phyloP scores from a whole-genome alignment of 1,139 yeast genomes.

The Hemisphaericaspora lyxosophila region DNA sequence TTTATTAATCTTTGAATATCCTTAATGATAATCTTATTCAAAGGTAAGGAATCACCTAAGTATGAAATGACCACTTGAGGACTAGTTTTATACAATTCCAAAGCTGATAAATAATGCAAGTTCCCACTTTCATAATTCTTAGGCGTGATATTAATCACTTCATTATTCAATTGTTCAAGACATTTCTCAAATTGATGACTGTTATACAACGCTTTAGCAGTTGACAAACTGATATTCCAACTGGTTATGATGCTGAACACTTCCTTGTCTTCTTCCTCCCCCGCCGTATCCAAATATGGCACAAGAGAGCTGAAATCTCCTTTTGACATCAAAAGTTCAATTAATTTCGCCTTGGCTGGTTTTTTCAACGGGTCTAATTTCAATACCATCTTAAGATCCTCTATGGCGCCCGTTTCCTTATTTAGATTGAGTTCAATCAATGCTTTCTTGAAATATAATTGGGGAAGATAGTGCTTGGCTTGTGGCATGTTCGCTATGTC shows the following conservation, averaged over 20 bases:
- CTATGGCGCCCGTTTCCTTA: slow-evolving; percentile 46
- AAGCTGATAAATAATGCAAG: slow-evolving; percentile 23
- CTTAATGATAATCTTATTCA: slow-evolving; percentile 22
- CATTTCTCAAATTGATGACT: slow-evolving; percentile 20
- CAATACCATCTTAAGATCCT: slow-evolving; percentile 46
- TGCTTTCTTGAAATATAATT: slow-evolving; percentile 53
- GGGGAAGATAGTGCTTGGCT: slow-evolving; percentile 22
- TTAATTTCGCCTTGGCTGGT: slow-evolving; percentile 45
- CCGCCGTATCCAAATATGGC: slow-evolving; percentile 13
- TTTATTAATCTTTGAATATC: slow-evolving; percentile 29
- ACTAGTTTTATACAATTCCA: slow-evolving; percentile 15
- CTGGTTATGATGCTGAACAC: slow-evolving; percentile 16
- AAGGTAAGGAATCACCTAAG: slow-evolving; percentile 13
- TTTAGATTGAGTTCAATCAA: slow-evolving; percentile 51
- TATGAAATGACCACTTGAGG: slow-evolving; percentile 12
- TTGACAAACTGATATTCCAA: slow-evolving; percentile 20
- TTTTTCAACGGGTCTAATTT: slow-evolving; percentile 35
- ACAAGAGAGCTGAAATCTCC: slow-evolving; percentile 38
- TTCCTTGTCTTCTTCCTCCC: slow-evolving; percentile 15
- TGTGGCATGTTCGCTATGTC: slow-evolving; percentile 13
- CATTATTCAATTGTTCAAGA: slow-evolving; percentile 21
- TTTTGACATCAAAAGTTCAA: slow-evolving; percentile 44
- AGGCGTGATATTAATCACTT: slow-evolving; percentile 26
- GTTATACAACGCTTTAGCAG: slow-evolving; percentile 17
- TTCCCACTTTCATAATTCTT: slow-evolving; percentile 19